Conservation (phyloP, 1,284 basidiomycete species). For the Marasmius oreades region DNA sequence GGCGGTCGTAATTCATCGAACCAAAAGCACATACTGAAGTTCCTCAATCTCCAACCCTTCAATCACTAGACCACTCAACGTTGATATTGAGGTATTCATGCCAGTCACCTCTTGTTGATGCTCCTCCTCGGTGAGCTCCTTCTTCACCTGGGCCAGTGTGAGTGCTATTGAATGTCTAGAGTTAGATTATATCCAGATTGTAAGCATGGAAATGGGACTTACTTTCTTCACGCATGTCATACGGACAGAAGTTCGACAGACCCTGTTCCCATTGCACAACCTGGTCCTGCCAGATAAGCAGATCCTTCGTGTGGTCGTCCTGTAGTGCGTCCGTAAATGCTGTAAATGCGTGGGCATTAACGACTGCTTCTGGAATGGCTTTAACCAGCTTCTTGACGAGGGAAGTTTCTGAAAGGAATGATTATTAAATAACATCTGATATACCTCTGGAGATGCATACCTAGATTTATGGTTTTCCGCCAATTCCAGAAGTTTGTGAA, state of each 20-base stretch:
- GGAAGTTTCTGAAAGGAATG: not conserved
- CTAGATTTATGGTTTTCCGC: not conserved
- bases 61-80: not conserved
- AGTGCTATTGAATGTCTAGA: not conserved
- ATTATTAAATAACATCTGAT: not conserved
- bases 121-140: not conserved
- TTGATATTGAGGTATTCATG: too few relatives aligned
- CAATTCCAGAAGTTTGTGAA: constrained; percentile 1
- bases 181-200: not conserved
- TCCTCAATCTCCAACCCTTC: not conserved
- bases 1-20: not conserved
- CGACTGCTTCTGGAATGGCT: not conserved
- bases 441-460: constrained; percentile 6
- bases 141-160: not conserved
- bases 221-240: not conserved
- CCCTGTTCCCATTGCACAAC: not conserved
- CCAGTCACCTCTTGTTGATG: not conserved
- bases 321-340: not conserved
- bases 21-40: not conserved
- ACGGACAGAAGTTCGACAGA: not conserved
- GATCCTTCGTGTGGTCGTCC: not conserved
- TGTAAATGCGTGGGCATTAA: not conserved
- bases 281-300: not conserved
- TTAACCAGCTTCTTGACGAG: not conserved
- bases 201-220: not conserved